Base-by-base conservation (phyloP, 495 filamentous ascomycete genomes). In the Aspergillus baeticus region DNA sequence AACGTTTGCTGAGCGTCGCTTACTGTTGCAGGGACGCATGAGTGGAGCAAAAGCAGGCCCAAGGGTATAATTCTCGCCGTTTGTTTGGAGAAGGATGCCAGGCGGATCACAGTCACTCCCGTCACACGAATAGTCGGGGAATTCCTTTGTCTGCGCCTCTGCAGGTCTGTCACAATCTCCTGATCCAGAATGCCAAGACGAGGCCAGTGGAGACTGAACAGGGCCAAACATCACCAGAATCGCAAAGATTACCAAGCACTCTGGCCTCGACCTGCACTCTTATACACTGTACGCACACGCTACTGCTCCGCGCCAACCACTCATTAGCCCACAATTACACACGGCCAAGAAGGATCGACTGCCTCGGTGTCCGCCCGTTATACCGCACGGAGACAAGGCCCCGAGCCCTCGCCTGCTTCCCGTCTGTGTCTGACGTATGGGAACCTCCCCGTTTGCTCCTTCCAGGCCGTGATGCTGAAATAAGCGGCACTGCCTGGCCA, bases 251-350 rank as follows among this genome's bases (percentile, higher is more conserved):
- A 56, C 53, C 53, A 56, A 56, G 53, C 53, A 49, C 36, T 18
- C 22, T 41, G 53, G 53, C 45, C 53, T 47, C 34, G 53, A 33
- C 53, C 42, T 46, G 7, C 44, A 6, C 2, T 29, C 21, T 47
- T 17, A 20, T 38, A 15, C 14, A 44, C 6, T 4, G 10, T 13
- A 2, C 6, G 37, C 6, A 41, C 17, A 29, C 14, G 21, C 23
- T n/a, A n/a, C 11, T 46, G 10, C 44, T 13, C 20, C 10, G 7
- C 22, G 18, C 17, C 44, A 38, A 42, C 54, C 36, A 50, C 29
- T 50, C 45, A 56, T 50, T 45, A 50, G 35, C 13, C 54, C 42
- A 56, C 23, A 43, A 56, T 56, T 50, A 56, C 10, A 10, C 35
- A 56, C 41, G 37, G 51, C 51, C 51, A 54, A 54, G 51, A 23